Evolutionary conservation across 495 filamentous ascomycete genomes (phyloP), one percentile per base, ranked within the genome.

Genomic region (Aspergillus conjunctus): DNA sequence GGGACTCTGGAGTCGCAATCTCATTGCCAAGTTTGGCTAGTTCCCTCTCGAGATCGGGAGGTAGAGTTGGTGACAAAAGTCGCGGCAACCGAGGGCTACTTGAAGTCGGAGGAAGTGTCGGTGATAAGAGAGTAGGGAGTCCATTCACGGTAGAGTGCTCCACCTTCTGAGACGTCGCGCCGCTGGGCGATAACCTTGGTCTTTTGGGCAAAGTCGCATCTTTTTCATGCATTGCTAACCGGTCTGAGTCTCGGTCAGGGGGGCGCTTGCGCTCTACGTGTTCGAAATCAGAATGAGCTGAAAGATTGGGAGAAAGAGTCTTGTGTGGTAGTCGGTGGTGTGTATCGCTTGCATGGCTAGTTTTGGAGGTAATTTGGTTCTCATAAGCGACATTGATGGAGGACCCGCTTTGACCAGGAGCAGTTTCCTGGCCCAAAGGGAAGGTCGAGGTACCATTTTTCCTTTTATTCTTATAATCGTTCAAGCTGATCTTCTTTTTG

Each of bases 401-500:
- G 39, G 62, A 61, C 43, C 33, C 52, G 31, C 59, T 65, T 45
- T 69, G 66, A 43, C 34, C n/a, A n/a, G n/a, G 59, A 37, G 50
- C 26, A 49, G 48, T 39, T 51, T 72, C 71, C 51, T 68, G 68
- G 30, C 52, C 56, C 26, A 64, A 34, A 8, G 67, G 62, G 18
- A 68, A 69, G 22, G 64, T 46, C 4, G 63, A 65, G 15, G 66
- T 18, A 17, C 71, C 71, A 31, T 58, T 68, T 33, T 68, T 79
- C 54, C 73, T 73, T 58, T 79, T 79, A 46, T 71, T 74, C 62
- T 78, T 81, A 67, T 83, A 84, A 52, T 83, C 78, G 39, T 71
- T 77, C 17, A 84, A 58, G 45, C 70, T 81, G 50, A 83, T 83
- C 61, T 81, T 83, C 68, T 80, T 82, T 64, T 74, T 81, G n/a